phyloP scores from a whole-genome alignment of 1,284 basidiomycete species.

The Cryptococcus hybrid region DNA sequence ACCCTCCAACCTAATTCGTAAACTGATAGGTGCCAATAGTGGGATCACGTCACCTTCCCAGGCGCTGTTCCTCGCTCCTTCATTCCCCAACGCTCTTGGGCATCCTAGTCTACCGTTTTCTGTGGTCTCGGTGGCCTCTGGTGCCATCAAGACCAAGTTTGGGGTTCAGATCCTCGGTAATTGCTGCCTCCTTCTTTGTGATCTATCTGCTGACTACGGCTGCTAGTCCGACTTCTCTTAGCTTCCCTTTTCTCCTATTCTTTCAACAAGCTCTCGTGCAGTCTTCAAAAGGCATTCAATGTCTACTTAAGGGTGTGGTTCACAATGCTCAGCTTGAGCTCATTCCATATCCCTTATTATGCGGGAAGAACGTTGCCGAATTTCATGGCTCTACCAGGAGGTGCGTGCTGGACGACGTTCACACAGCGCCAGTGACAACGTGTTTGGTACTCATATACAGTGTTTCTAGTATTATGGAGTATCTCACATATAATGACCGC shows the following conservation, averaged over 20 bases:
- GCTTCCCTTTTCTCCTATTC: constrained; percentile 65
- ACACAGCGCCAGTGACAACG: not conserved
- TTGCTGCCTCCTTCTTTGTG: constrained; percentile 50
- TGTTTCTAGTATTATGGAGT: constrained; percentile 5
- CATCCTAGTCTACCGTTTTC: constrained; percentile 52
- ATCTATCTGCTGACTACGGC: constrained; percentile 2
- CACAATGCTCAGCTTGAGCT: constrained; percentile 66
- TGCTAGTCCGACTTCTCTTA: constrained; percentile 70
- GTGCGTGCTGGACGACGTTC: constrained; percentile 52
- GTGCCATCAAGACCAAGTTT: constrained; percentile 57
- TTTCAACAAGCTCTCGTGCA: constrained; percentile 64
- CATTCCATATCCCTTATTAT: constrained; percentile 94
- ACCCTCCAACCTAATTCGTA: not conserved
- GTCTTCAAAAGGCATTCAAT: constrained; percentile 65
- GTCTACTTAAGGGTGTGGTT: constrained; percentile 61
- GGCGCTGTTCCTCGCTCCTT: constrained; percentile 66
- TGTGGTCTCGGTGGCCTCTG: constrained; percentile 50
- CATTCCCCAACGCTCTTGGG: constrained; percentile 57
- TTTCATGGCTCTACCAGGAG: constrained; percentile 80
- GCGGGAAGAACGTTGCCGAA: constrained; percentile 91
- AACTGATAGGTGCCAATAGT: constrained; percentile 53
- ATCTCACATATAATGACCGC: constrained; percentile 24
- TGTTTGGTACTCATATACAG: not conserved
- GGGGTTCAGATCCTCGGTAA: constrained; percentile 65
- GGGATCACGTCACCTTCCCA: constrained; percentile 86